These are phyloP conservation scores for Colletotrichum destructivum DNA, from an alignment of 2,329 filamentous ascomycete species.

Conservation along the genomic window DNA sequence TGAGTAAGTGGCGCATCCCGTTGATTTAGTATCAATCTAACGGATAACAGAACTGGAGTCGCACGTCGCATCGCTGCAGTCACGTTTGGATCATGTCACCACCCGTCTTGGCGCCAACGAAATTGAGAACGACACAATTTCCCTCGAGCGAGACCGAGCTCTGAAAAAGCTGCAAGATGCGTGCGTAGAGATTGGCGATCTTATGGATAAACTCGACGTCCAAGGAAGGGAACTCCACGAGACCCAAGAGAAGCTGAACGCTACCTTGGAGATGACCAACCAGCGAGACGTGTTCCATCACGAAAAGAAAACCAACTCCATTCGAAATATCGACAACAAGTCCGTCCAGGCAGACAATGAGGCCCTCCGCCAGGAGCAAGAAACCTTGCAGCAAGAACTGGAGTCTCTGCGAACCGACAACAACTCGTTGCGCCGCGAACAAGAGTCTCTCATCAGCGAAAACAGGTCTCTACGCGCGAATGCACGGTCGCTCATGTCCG, in stretches of 20 bases:
- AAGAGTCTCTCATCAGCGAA: slow-evolving; percentile 60
- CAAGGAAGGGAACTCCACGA: slow-evolving; percentile 60
- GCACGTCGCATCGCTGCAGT: slow-evolving; percentile 72
- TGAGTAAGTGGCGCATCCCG: slow-evolving; percentile 62
- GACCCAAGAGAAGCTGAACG: slow-evolving; percentile 59
- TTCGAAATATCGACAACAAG: slow-evolving; percentile 57
- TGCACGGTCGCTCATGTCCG: slow-evolving; percentile 58
- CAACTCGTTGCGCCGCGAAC: slow-evolving; percentile 58
- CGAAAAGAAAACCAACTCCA: slow-evolving; percentile 58
- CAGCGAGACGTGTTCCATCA: slow-evolving; percentile 50
- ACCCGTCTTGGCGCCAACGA: slow-evolving; percentile 75
- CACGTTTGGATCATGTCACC: slow-evolving; percentile 74
- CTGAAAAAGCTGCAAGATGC: slow-evolving; percentile 74
- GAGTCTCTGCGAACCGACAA: slow-evolving; percentile 60
- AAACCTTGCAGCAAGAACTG: slow-evolving; percentile 56
- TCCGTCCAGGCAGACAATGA: slow-evolving; percentile 60
- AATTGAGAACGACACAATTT: slow-evolving; percentile 74
- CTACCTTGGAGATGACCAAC: slow-evolving; percentile 49
- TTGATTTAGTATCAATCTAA: slow-evolving; percentile 10
- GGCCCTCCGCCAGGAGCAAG: slow-evolving; percentile 53
- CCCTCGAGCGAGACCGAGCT: slow-evolving; percentile 76
- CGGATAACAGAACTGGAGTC: slow-evolving; percentile 67
- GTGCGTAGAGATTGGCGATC: slow-evolving; percentile 69
- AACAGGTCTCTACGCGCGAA: slow-evolving; percentile 61
- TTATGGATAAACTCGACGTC: slow-evolving; percentile 59